A percentile compares a stretch with the other conserved stretches of the same genome.
Evolutionary conservation across 2,329 filamentous ascomycete species (phyloP).

Genomic region (Coniochaeta prunicola): DNA sequence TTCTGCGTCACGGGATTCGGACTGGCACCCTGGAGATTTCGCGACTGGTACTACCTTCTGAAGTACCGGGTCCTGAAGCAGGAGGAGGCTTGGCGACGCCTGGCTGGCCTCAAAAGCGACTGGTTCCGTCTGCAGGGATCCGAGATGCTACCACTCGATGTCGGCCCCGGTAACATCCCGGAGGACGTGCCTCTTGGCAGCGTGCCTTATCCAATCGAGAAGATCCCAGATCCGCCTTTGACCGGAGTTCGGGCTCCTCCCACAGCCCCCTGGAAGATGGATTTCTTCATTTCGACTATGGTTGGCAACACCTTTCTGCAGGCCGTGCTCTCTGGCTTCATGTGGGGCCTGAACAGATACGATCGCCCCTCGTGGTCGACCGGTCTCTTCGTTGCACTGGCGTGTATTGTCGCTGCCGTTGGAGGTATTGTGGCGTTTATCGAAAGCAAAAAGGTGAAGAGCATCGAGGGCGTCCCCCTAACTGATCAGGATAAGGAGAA

Average conservation of each 20-base stretch:
- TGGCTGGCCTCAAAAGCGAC: slow-evolving; percentile 66
- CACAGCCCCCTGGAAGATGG: slow-evolving; percentile 67
- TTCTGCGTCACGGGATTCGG: slow-evolving; percentile 87
- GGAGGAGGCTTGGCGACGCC: slow-evolving; percentile 50
- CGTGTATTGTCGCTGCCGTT: slow-evolving; percentile 59
- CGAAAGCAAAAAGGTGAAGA: slow-evolving; percentile 66
- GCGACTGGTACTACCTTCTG: slow-evolving; percentile 69
- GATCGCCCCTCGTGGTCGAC: slow-evolving; percentile 73
- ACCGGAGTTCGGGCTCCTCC: slow-evolving; percentile 63
- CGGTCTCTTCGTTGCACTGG: slow-evolving; percentile 69
- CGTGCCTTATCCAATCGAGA: slow-evolving; percentile 57
- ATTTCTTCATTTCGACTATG: slow-evolving; percentile 73
- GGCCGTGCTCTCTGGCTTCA: slow-evolving; percentile 63
- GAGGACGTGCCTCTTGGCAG: slow-evolving; percentile 30
- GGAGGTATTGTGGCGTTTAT: slow-evolving; percentile 64
- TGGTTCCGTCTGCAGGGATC: slow-evolving; percentile 72
- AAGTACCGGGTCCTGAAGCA: slow-evolving; percentile 52
- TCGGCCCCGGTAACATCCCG: slow-evolving; percentile 46
- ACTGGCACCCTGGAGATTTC: slow-evolving; percentile 74
- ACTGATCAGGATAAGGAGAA: slow-evolving; percentile 44
- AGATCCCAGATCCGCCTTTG: slow-evolving; percentile 59
- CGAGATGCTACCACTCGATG: slow-evolving; percentile 42
- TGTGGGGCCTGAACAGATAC: slow-evolving; percentile 74
- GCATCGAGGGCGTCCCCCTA: slow-evolving; percentile 63
- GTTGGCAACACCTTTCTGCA: slow-evolving; percentile 75